Base-by-base conservation (phyloP, 2,329 filamentous ascomycete genomes). In the Fusarium sp. region DNA sequence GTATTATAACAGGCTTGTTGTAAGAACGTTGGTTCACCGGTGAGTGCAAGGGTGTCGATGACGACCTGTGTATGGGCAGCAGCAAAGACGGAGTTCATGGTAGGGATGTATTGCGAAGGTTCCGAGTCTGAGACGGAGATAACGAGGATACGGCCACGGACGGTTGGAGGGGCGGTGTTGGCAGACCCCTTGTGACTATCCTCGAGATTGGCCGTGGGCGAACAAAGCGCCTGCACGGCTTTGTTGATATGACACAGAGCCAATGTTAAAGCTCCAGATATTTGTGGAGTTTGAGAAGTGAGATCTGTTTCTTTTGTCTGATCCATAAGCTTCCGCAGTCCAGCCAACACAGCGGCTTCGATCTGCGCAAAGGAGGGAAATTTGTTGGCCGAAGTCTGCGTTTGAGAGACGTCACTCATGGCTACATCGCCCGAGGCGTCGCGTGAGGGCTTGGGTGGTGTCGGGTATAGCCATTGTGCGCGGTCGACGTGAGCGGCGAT, bases 61-160 rank as follows among this genome's bases (percentile, higher is more conserved):
- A 94, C 92, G 67, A 99, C 93, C 71, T 88, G 88, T 55, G 94
- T 86, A 67, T 95, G 90, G 74, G 97, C 92, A 60, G 95, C 96
- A 4, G 96, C 96, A 79, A 99, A 99, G 63, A 98, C 97, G 73
- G 91, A 88, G 81, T 99, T 99, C 96, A 99, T 99, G 70, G 97
- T 96, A 1, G 95, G 91, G 56, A 99, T 99, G 81, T 99, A 99
- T 78, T 98, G 91, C 7, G 94, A 89, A 0, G 97, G 88, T 73
- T 95, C 92, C 40, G 86, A 85, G 74, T 93, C 93, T 45, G 93
- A 97, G 6, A 97, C 94, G 46, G 92, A 97, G 53, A 99, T 78
- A 66, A 98, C 89, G 54, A 99, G 86, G 73, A 99, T 97, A 62
- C 96, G 91, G 39, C 78, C 79, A 21, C 77, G 79, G 28, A 81